Evolutionary conservation across 768 basidiomycete species (phyloP).

Genomic region (Lentinus brumalis): DNA sequence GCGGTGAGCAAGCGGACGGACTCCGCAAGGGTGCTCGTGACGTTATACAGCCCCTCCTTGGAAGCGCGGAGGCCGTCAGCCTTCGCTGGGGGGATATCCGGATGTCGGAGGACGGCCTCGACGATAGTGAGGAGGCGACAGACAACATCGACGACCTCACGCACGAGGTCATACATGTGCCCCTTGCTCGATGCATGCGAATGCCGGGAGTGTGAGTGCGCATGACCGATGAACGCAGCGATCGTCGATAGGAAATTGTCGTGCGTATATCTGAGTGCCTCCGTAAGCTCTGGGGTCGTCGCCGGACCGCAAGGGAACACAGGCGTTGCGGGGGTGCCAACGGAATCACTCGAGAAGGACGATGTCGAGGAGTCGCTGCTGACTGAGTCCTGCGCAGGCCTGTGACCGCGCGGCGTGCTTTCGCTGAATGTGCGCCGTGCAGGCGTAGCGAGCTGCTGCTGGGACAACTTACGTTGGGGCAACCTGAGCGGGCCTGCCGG

Average conservation of each 20-base stretch:
- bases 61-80: slow-evolving; percentile 65
- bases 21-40: slow-evolving; percentile 85
- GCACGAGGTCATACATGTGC: slow-evolving; percentile 92
- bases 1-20: slow-evolving; percentile 78
- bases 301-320: slow-evolving; percentile 74
- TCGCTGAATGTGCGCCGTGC: slow-evolving; percentile 5
- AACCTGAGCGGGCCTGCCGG: slow-evolving; percentile 25
- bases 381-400: slow-evolving; percentile 44
- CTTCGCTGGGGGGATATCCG: slow-evolving; percentile 65
- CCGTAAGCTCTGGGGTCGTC: slow-evolving; percentile 67
- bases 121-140: slow-evolving; percentile 90
- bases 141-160: slow-evolving; percentile 91
- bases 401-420: slow-evolving; percentile 16
- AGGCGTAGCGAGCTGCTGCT: slow-evolving; percentile 15
- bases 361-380: slow-evolving; percentile 76
- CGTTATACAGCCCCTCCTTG: slow-evolving; percentile 81
- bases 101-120: slow-evolving; percentile 82
- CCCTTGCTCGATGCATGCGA: slow-evolving; percentile 94
- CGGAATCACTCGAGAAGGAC: slow-evolving; percentile 61
- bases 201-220: slow-evolving; percentile 86
- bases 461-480: slow-evolving; percentile 12
- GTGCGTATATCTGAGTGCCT: slow-evolving; percentile 80
- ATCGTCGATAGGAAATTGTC: slow-evolving; percentile 92
- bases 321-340: slow-evolving; percentile 46
- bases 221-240: slow-evolving; percentile 96